Conservation (phyloP, 495 filamentous ascomycete species). For the Penicillium paxilli region DNA sequence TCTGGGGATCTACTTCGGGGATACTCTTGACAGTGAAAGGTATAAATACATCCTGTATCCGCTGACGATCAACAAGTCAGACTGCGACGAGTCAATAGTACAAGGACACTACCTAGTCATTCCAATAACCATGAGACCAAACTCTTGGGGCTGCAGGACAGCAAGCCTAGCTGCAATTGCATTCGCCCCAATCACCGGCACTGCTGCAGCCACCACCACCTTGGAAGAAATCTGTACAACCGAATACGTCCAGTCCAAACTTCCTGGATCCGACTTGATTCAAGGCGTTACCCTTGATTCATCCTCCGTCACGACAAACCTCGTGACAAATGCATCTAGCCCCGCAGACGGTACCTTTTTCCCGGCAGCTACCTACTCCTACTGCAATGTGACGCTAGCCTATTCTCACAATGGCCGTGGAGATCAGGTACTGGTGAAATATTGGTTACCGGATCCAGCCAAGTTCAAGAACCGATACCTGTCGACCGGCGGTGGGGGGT, state of each 20-base stretch:
- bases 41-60: neutral
- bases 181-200: neutral
- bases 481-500: conserved; percentile 45
- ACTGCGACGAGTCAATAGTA: no score
- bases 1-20: neutral
- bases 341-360: conserved; percentile 21
- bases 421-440: conserved; percentile 36
- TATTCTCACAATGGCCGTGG: conserved; percentile 41
- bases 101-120: neutral
- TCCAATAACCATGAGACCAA: neutral
- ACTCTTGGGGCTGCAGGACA: neutral
- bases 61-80: neutral
- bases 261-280: conserved; percentile 26
- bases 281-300: conserved; percentile 34
- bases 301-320: conserved; percentile 7
- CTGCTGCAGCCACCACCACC: conserved; percentile 1
- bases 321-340: conserved; percentile 5
- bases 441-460: conserved; percentile 39
- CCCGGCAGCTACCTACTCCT: conserved; percentile 18
- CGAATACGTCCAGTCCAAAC: conserved; percentile 22
- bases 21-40: neutral
- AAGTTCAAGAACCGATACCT: conserved; percentile 45
- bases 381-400: conserved; percentile 48
- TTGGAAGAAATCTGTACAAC: conserved; percentile 33
- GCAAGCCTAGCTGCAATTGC: neutral